Conservation (phyloP, 2,329 filamentous ascomycete genomes). For the Hirsutella minnesotensis region DNA sequence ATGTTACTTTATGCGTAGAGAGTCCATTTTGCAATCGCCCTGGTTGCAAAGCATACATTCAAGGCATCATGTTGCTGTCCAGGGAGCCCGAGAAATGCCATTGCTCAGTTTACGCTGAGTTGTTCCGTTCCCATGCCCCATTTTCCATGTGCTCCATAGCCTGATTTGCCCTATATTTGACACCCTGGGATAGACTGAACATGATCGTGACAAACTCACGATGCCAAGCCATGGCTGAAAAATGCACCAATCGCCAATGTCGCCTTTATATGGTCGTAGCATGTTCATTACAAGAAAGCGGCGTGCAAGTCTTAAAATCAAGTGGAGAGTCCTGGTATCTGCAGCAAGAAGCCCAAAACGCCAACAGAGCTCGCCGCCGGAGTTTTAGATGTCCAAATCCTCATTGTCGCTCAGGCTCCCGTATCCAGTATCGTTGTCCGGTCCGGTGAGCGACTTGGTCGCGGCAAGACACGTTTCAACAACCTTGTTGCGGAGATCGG, state of each 20-base stretch:
- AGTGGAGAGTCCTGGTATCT: background rate
- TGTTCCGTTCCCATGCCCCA: too few species aligned
- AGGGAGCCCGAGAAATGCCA: too few species aligned
- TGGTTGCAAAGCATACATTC: too few species aligned
- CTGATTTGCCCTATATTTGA: too few species aligned
- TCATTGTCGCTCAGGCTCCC: constrained; percentile 43
- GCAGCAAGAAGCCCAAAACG: background rate
- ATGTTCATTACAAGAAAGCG: background rate
- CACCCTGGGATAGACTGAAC: too few species aligned
- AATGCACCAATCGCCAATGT: background rate
- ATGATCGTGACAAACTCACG: too few species aligned
- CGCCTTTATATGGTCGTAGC: constrained; percentile 1
- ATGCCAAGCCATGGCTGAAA: too few species aligned
- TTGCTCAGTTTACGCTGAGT: too few species aligned
- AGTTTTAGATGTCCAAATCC: constrained; percentile 12
- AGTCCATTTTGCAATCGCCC: too few species aligned
- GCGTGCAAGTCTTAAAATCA: background rate
- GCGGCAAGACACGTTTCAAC: constrained; percentile 44
- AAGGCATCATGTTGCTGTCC: too few species aligned
- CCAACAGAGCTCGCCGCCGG: background rate
- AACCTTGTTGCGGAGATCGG: constrained; percentile 38
- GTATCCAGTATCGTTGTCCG: constrained; percentile 49
- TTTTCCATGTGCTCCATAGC: too few species aligned
- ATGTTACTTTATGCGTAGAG: too few species aligned
- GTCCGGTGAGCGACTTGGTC: constrained; percentile 44